A percentile compares a stretch with the other conserved stretches of the same genome.
phyloP scores from a whole-genome alignment of 352 stramenopile genomes.

The Pythium rishiriense region DNA sequence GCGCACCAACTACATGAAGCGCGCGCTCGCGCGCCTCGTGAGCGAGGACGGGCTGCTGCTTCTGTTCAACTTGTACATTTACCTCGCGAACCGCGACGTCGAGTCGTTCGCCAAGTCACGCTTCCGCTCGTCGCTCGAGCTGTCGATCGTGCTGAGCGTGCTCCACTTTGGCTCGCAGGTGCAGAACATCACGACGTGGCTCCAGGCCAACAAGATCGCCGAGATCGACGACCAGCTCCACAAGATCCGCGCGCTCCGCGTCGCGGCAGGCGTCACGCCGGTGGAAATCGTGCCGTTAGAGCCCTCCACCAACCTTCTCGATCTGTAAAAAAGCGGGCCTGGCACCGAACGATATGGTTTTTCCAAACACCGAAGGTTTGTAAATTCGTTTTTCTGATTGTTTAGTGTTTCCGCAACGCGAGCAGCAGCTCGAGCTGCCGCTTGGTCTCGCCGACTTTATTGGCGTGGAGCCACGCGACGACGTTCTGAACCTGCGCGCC shows the following conservation, averaged over 20 bases:
- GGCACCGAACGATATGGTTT: too few species aligned
- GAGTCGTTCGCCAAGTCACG: conserved; percentile 15
- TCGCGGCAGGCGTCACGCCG: not conserved
- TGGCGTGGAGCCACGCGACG: conserved; percentile 22
- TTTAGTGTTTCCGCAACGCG: not conserved
- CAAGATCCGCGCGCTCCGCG: conserved; percentile 1
- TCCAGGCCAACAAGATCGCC: conserved; percentile 22
- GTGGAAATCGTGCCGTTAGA: not conserved
- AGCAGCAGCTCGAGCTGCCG: conserved; percentile 10
- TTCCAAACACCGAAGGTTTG: too few species aligned
- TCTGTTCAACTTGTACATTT: conserved; percentile 26
- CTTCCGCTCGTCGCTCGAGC: conserved; percentile 24
- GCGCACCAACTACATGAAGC: conserved; percentile 22
- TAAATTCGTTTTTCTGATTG: too few species aligned
- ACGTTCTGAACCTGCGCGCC: conserved; percentile 24
- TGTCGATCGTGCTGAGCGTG: conserved; percentile 24
- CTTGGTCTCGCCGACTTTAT: conserved; percentile 20
- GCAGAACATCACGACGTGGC: conserved; percentile 22
- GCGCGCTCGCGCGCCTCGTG: conserved; percentile 17
- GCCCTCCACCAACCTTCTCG: not conserved
- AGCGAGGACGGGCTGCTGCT: conserved; percentile 23
- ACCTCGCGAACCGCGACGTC: conserved; percentile 20
- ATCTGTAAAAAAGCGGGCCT: not conserved
- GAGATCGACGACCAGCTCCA: conserved; percentile 14
- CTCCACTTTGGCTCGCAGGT: conserved; percentile 22